Base-by-base conservation (phyloP, 129 eudicot species). In the Kitagawia praeruptora region DNA sequence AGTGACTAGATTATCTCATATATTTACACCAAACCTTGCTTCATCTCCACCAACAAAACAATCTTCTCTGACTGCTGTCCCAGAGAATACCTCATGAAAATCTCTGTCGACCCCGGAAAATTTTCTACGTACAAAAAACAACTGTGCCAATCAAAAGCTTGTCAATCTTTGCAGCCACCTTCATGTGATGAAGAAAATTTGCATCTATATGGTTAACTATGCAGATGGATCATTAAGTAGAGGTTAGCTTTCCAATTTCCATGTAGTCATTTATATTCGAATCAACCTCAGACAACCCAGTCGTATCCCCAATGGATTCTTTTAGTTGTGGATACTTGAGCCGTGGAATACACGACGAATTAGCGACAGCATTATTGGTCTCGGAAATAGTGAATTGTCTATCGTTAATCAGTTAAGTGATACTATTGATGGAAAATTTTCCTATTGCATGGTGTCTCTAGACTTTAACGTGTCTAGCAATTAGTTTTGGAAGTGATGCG, bases 391-490 rank as follows among this genome's bases (percentile, higher is more conserved):
- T 15, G 4, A 41, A 4, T 25, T 58, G n/a, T 77, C 85, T 0
- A 69, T 82, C 16, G 39, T 78, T 18, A 23, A 25, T 8, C 79
- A 82, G n/a, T 9, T 72, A 9, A 47, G 67, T 75, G 19, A 56
- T 4, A 25, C 77, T 0, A 39, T 84, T 6, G 71, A 66, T 5
- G 93, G 95, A 0, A 85, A 81, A 47, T 91, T 91, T 70, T 88
- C 97, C 0, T 89, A 91, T n/a, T 93, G 98, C 58, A 71, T 93
- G 77, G 79, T 87, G 19, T 82, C 87, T 0, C 8, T 75, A 2
- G 4, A 15, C 0, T 6, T 44, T 3, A 53, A 87, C 23, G 70
- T 28, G 21, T 53, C 96, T 0, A 88, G 90, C 81, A 88, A 80
- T 40, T 0, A 40, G 42, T 40, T 40, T 40, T 40, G 42, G 42